A percentile compares a stretch with the other conserved stretches of the same genome.
Evolutionary conservation across 768 basidiomycete species (phyloP).

Genomic region (Filobasidium floriforme): DNA sequence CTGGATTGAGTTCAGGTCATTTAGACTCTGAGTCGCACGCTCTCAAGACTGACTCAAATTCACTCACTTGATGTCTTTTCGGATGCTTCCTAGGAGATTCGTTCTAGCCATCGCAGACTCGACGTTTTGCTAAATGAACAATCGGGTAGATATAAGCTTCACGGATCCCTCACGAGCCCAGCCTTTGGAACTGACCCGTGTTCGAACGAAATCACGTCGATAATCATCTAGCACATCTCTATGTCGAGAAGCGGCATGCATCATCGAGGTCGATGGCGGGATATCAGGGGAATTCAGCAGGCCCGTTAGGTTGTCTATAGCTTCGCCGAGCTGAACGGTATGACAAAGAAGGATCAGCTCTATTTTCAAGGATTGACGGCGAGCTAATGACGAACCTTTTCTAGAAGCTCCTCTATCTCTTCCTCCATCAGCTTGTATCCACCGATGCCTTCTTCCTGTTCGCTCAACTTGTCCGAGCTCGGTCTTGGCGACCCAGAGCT

Average conservation of each 20-base stretch:
- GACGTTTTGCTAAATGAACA: conserved; percentile 59
- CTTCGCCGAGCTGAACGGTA: conserved; percentile 64
- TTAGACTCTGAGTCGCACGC: no score
- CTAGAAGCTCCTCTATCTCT: conserved; percentile 76
- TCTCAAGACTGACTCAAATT: no score
- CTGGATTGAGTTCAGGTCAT: no score
- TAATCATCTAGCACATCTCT: conserved; percentile 84
- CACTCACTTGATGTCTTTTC: conserved; percentile 89
- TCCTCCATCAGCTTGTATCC: conserved; percentile 61
- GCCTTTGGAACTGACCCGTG: conserved; percentile 57
- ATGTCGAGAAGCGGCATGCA: conserved; percentile 83
- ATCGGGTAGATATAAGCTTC: background rate
- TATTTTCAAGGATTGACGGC: background rate
- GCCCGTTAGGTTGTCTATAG: conserved; percentile 67
- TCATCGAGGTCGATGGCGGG: conserved; percentile 70
- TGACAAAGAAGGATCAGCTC: background rate
- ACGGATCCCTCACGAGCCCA: background rate
- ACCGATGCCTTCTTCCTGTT: conserved; percentile 58
- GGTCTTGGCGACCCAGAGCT: conserved; percentile 41
- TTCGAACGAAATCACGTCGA: conserved; percentile 70
- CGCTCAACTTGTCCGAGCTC: conserved; percentile 57
- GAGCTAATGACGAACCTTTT: conserved; percentile 57
- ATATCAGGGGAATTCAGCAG: conserved; percentile 59
- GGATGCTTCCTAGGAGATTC: conserved; percentile 77
- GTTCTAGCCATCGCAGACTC: conserved; percentile 75